phyloP scores from a whole-genome alignment of 495 filamentous ascomycete species.

The Astrothelium macrocarpum region DNA sequence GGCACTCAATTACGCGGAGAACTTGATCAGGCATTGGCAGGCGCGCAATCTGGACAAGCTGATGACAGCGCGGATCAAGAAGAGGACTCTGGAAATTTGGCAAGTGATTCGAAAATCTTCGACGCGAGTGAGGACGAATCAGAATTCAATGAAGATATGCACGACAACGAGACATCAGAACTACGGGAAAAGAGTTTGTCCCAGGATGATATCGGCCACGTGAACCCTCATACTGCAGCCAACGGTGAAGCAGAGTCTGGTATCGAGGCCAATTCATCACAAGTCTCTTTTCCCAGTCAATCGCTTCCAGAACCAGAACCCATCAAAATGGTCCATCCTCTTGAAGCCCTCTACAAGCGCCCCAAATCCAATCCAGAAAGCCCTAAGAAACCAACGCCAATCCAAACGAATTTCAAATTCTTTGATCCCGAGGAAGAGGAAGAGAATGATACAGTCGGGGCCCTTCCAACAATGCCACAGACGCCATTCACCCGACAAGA shows the following conservation, averaged over 20 bases:
- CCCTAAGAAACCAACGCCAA: slow-evolving; percentile 32
- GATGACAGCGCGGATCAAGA: not conserved
- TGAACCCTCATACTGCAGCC: not conserved
- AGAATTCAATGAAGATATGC: not conserved
- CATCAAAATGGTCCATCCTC: slow-evolving; percentile 58
- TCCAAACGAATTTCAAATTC: slow-evolving; percentile 51
- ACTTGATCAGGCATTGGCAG: not conserved
- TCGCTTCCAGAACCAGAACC: not conserved
- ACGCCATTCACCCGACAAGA: slow-evolving; percentile 76
- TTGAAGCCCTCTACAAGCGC: slow-evolving; percentile 84
- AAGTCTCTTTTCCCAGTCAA: not conserved
- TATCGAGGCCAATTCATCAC: not conserved
- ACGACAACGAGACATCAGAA: not conserved
- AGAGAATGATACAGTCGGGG: slow-evolving; percentile 39
- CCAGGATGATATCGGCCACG: too few species aligned
- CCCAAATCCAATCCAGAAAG: slow-evolving; percentile 36
- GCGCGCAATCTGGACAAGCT: not conserved
- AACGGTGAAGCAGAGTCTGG: not conserved
- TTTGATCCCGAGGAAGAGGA: slow-evolving; percentile 44
- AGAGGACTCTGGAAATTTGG: not conserved
- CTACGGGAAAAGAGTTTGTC: not conserved
- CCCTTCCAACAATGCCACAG: slow-evolving; percentile 42
- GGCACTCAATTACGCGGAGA: not conserved
- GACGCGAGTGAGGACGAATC: not conserved
- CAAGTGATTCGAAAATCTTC: not conserved